Conservation (phyloP, 1,284 basidiomycete species). For the Kwoniella shivajii region DNA sequence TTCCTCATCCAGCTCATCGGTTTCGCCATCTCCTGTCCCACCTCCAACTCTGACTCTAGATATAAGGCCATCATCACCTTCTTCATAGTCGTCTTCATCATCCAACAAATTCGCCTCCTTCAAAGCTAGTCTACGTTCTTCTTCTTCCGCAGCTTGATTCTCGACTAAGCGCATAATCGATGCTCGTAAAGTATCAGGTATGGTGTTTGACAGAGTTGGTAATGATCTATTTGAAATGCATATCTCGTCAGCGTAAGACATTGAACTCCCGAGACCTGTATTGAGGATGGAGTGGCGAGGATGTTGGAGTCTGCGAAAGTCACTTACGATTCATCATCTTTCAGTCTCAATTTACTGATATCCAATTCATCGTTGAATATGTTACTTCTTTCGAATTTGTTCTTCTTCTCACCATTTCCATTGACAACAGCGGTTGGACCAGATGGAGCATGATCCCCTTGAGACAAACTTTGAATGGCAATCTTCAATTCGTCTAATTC, state of each 20-base stretch:
- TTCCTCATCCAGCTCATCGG: constrained; percentile 22
- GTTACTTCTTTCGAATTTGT: constrained; percentile 63
- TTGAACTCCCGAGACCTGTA: too few species aligned
- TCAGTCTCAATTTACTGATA: constrained; percentile 61
- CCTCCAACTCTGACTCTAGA: constrained; percentile 20
- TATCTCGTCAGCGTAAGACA: constrained; percentile 19
- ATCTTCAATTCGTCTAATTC: constrained; percentile 41
- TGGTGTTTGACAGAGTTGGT: constrained; percentile 61
- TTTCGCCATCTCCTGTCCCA: constrained; percentile 19
- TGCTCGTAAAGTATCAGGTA: constrained; percentile 73
- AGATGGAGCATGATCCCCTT: background rate
- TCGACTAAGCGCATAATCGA: constrained; percentile 75
- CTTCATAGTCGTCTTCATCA: constrained; percentile 52
- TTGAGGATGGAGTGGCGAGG: background rate
- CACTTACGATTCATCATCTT: constrained; percentile 54
- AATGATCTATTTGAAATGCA: constrained; percentile 47
- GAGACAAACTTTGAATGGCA: constrained; percentile 18
- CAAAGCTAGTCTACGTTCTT: constrained; percentile 60
- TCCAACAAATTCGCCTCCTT: constrained; percentile 46
- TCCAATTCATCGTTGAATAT: constrained; percentile 68
- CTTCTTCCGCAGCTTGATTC: constrained; percentile 68
- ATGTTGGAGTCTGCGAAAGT: background rate
- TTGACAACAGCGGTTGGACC: background rate
- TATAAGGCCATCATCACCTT: constrained; percentile 33
- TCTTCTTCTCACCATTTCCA: background rate